These are phyloP conservation scores for Globisporangium middletonii DNA, from an alignment of 352 stramenopile species.

Conservation along the genomic window DNA sequence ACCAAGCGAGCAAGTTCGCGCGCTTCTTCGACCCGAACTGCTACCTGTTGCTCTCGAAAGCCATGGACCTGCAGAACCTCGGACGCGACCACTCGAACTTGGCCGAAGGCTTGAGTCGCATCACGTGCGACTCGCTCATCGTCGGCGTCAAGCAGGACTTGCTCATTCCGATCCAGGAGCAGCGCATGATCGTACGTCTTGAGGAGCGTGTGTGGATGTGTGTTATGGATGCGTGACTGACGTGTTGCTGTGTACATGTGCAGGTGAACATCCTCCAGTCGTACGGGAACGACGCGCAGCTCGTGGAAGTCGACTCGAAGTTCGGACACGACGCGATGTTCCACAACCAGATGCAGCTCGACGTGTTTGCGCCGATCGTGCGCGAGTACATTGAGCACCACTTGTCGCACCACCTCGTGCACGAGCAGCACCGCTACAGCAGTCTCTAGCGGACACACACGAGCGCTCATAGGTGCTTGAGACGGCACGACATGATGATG, in stretches of 20 bases:
- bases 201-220: not conserved
- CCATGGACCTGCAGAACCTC: slow-evolving; percentile 83
- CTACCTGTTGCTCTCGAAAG: slow-evolving; percentile 85
- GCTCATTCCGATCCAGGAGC: slow-evolving; percentile 80
- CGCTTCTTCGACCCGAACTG: slow-evolving; percentile 84
- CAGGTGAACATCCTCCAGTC: slow-evolving; percentile 74
- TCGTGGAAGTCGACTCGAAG: slow-evolving; percentile 78
- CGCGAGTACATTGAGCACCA: slow-evolving; percentile 67
- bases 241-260: not conserved
- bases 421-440: slow-evolving; percentile 79
- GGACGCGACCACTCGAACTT: slow-evolving; percentile 63
- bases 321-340: slow-evolving; percentile 89
- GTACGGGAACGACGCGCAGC: slow-evolving; percentile 52
- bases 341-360: slow-evolving; percentile 69
- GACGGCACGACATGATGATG: too few species aligned
- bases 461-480: too few species aligned
- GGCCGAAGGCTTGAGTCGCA: slow-evolving; percentile 66
- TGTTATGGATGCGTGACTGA: not conserved
- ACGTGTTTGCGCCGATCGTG: slow-evolving; percentile 67
- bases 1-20: slow-evolving; percentile 85
- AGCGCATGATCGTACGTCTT: slow-evolving; percentile 53
- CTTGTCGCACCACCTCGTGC: slow-evolving; percentile 38
- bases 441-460: slow-evolving; percentile 28
- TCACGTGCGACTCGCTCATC: slow-evolving; percentile 56
- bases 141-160: slow-evolving; percentile 83